Conservation (phyloP, 129 eudicot genomes). For the Tanacetum coccineum region DNA sequence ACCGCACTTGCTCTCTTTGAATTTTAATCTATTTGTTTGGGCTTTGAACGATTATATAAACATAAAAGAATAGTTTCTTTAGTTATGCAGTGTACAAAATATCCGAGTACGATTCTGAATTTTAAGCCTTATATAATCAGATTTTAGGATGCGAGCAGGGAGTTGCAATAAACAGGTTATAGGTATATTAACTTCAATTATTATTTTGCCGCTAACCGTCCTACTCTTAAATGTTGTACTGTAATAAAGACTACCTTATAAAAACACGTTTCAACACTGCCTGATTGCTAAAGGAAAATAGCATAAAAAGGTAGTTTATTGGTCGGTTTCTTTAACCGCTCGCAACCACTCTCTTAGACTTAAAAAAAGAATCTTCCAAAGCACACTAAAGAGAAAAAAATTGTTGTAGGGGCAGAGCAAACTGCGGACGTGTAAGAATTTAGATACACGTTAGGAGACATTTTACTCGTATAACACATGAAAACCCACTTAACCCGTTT, state of each 20-base stretch:
- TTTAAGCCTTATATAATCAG: background rate
- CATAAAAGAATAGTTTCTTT: background rate
- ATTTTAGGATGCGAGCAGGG: background rate
- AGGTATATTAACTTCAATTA: background rate
- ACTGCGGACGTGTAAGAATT: too few species aligned
- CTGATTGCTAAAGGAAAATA: background rate
- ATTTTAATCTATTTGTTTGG: background rate
- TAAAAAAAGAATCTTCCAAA: background rate
- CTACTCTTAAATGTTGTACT: background rate
- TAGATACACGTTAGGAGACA: too few species aligned
- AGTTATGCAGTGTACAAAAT: background rate
- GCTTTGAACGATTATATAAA: background rate
- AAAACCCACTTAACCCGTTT: too few species aligned
- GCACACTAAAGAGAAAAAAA: background rate
- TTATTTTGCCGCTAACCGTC: background rate
- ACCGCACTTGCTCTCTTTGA: background rate
- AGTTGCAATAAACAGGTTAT: slow-evolving; percentile 7
- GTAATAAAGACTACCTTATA: background rate
- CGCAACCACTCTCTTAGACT: background rate
- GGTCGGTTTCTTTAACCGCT: background rate
- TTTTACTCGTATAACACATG: too few species aligned
- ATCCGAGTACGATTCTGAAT: background rate
- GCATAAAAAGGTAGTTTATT: background rate
- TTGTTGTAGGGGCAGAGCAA: too few species aligned
- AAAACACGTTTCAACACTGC: background rate